These are phyloP conservation scores for Penicillium diatomitis DNA, from an alignment of 495 filamentous ascomycete genomes.

Conservation along the genomic window DNA sequence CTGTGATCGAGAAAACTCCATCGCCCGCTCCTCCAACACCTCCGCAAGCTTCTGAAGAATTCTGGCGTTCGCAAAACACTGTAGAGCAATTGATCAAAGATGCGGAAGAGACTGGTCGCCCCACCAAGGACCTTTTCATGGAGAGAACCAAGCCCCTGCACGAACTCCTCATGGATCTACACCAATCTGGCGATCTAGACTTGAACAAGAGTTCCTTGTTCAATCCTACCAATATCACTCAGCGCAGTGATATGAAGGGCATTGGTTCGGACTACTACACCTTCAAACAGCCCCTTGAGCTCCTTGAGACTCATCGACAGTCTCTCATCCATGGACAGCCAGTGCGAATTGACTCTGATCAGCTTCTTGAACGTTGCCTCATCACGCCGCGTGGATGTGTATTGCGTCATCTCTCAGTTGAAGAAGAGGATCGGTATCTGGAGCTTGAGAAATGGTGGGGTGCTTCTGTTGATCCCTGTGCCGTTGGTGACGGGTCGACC, in stretches of 20 bases:
- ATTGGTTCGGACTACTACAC: slow-evolving; percentile 35
- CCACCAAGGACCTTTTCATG: slow-evolving; percentile 31
- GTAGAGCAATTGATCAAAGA: slow-evolving; percentile 33
- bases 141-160: slow-evolving; percentile 35
- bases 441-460: slow-evolving; percentile 57
- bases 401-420: slow-evolving; percentile 61
- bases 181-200: slow-evolving; percentile 38
- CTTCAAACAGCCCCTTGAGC: slow-evolving; percentile 27
- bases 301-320: slow-evolving; percentile 35
- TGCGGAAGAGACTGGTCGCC: slow-evolving; percentile 23
- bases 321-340: slow-evolving; percentile 32
- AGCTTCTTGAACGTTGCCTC: slow-evolving; percentile 41
- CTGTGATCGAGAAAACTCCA: slow-evolving; percentile 24
- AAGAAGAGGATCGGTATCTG: slow-evolving; percentile 71
- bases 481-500: slow-evolving; percentile 28
- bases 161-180: slow-evolving; percentile 40
- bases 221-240: slow-evolving; percentile 42
- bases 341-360: slow-evolving; percentile 24
- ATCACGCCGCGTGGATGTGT: slow-evolving; percentile 74
- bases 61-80: slow-evolving; percentile 37
- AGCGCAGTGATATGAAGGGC: slow-evolving; percentile 44
- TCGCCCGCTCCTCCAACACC: not conserved
- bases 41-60: slow-evolving; percentile 14
- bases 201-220: slow-evolving; percentile 45
- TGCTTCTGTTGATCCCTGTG: slow-evolving; percentile 17